Evolutionary conservation across 176 grass and related monocot species (phyloP), one percentile per base, ranked within the genome.

Genomic region (Triticum timopheevii): DNA sequence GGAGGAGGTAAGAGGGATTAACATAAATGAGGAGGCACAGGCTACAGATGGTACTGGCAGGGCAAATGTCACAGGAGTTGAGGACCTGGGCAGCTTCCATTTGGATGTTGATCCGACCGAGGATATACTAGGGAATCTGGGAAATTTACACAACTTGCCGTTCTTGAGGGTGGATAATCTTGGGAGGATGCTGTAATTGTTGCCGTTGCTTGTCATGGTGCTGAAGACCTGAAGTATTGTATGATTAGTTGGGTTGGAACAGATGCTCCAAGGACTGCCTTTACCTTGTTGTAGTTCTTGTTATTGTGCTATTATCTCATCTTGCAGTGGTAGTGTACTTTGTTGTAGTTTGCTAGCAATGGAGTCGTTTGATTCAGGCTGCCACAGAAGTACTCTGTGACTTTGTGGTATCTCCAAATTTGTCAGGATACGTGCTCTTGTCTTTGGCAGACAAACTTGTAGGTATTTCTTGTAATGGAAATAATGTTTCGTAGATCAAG

Each of bases 21-120:
- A 98, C 90, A 94, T 98, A 64, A 98, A 98, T 72, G 93, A 92
- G 86, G 93, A 84, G 3, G 89, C 87, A 47, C 91, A 86, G 75
- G 78, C 83, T 61, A 89, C 91, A 23, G 93, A 95, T 90, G 82
- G 88, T 76, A 69, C 72, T 28, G 76, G 74, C n/a, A 89, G 78
- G 74, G 78, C 66, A 19, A 69, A 76, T 79, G 85, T 52, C 61
- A 73, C 56, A 0, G 72, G 77, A 33, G 84, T 87, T 83, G 89
- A 76, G 61, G 93, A 91, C 40, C 63, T 88, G 52, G 77, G 91
- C 19, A 89, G 22, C 81, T 98, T 93, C 62, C 88, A 95, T 75
- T 82, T 98, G 38, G 96, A 95, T 87, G 84, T 98, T 35, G 93
- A 90, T 76, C 77, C 86, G 7, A 76, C 89, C 0, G 90, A 95